Base-by-base conservation (phyloP, 2,329 filamentous ascomycete genomes). In the Fusarium staphyleae region DNA sequence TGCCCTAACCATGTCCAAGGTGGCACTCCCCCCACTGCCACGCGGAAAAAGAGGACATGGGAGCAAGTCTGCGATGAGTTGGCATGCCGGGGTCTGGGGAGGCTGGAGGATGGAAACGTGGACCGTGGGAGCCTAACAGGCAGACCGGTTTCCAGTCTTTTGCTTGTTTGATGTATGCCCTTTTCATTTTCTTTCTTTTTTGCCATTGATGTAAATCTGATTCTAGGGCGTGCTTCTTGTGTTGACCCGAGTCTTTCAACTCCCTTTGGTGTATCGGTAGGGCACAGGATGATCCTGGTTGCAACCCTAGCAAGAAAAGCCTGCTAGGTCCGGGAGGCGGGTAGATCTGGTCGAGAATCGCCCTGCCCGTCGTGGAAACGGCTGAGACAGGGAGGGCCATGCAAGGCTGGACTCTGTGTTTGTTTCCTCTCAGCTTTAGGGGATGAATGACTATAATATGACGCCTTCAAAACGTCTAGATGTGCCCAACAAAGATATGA, bases 1-100 rank as follows among this genome's bases (percentile, higher is more conserved):
- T 61, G 45, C 57, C 57, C 57, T 59, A 30, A 30, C 4, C 12
- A 30, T 30, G 28, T 30, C 13, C 28, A 46, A 46, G 35, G 59
- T 53, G 51, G 56, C 51, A 59, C 58, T 55, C 52, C 51, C 42
- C 34, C 48, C 59, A 57, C 48, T 54, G 34, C 55, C 52, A 63
- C 39, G 42, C 59, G 59, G 50, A 47, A 58, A 36, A 55, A 41
- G 59, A 54, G 48, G 36, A 60, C 12, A 9, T 30, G 43, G 22
- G 35, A 32, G 34, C 26, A 40, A 40, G 33, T 39, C n/a, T 24
- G 26, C 15, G 48, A 45, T 62, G 59, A 48, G 59, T 48, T 62
- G 58, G 58, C 58, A 62, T 41, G 43, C 58, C 29, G 48, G 45
- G 58, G 33, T n/a, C 15, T 14, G 36, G 18, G 36, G 28, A 15